phyloP scores from a whole-genome alignment of 805 yeast species.

The Helenozyma rhizophorensis region DNA sequence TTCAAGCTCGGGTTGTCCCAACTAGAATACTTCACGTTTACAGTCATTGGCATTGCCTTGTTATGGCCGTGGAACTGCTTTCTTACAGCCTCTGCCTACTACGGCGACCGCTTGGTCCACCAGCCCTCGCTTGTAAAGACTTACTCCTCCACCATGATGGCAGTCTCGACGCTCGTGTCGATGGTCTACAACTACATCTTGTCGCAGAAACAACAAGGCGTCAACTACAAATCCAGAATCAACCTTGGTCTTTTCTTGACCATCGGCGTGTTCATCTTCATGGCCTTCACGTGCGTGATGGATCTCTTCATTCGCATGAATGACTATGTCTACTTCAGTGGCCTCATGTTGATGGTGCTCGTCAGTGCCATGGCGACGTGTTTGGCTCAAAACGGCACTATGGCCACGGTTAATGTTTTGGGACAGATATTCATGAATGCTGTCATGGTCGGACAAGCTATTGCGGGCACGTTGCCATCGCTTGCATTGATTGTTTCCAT shows the following conservation, averaged over 20 bases:
- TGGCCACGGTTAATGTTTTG: conserved; percentile 78
- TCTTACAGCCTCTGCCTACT: conserved; percentile 79
- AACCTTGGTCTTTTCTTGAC: conserved; percentile 58
- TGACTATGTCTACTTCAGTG: conserved; percentile 41
- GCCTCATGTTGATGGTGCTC: conserved; percentile 60
- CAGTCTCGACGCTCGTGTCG: conserved; percentile 69
- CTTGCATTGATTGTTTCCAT: conserved; percentile 58
- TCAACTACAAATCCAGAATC: conserved; percentile 54
- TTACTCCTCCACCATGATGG: conserved; percentile 85
- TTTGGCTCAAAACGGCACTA: conserved; percentile 81
- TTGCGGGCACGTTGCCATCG: conserved; percentile 91
- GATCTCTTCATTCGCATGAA: conserved; percentile 30
- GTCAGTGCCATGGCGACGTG: conserved; percentile 73
- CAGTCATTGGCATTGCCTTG: conserved; percentile 68
- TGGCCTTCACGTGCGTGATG: conserved; percentile 50
- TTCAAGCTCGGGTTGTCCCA: conserved; percentile 21
- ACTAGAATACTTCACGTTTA: conserved; percentile 53
- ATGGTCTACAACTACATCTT: conserved; percentile 55
- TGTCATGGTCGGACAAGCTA: conserved; percentile 90
- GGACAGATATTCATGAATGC: conserved; percentile 82
- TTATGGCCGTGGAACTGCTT: conserved; percentile 96
- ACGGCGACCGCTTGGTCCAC: conserved; percentile 54
- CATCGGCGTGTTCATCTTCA: conserved; percentile 49
- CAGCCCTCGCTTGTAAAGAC: conserved; percentile 48
- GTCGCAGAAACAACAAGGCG: conserved; percentile 61